A percentile compares a stretch with the other conserved stretches of the same genome.
Conservation (phyloP, 106 monocot genomes). For the Amphibolis antarctica region DNA sequence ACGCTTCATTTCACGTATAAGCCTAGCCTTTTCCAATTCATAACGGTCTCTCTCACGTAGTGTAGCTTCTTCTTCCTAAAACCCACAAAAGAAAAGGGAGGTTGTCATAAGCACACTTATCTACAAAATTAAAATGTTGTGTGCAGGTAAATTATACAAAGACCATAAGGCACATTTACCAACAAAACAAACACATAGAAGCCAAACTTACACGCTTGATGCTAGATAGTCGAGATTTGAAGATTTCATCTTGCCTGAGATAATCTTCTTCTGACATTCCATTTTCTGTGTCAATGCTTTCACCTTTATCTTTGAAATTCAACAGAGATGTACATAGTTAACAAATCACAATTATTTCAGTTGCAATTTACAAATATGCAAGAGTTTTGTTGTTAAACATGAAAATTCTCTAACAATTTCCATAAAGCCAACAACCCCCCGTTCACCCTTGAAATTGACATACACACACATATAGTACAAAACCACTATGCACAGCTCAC, state of each 20-base stretch:
- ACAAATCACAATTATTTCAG: not conserved
- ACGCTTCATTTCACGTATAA: slow-evolving; percentile 99
- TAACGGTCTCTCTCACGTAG: slow-evolving; percentile 79
- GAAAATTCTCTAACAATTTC: too few species aligned
- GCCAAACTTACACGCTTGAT: slow-evolving; percentile 52
- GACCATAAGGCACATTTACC: not conserved
- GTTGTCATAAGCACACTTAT: not conserved
- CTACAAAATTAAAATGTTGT: not conserved
- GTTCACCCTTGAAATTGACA: too few species aligned
- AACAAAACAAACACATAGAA: not conserved
- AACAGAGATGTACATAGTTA: not conserved
- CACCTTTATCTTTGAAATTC: slow-evolving; percentile 48
- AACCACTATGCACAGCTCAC: too few species aligned
- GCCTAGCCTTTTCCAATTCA: slow-evolving; percentile 89
- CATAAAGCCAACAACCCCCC: too few species aligned
- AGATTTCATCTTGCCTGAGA: slow-evolving; percentile 82
- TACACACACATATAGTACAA: too few species aligned
- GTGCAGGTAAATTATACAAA: not conserved
- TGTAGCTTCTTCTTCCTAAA: slow-evolving; percentile 81
- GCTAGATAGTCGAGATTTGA: slow-evolving; percentile 63
- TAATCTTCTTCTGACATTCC: slow-evolving; percentile 73
- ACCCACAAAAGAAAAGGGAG: not conserved
- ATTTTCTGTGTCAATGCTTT: slow-evolving; percentile 50
- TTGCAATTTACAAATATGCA: not conserved
- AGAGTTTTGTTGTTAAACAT: not conserved